Percentiles rank a stretch among this genome's conserved stretches.
Conservation (phyloP, 257 asterid species). For the Penstemon newberryi region DNA sequence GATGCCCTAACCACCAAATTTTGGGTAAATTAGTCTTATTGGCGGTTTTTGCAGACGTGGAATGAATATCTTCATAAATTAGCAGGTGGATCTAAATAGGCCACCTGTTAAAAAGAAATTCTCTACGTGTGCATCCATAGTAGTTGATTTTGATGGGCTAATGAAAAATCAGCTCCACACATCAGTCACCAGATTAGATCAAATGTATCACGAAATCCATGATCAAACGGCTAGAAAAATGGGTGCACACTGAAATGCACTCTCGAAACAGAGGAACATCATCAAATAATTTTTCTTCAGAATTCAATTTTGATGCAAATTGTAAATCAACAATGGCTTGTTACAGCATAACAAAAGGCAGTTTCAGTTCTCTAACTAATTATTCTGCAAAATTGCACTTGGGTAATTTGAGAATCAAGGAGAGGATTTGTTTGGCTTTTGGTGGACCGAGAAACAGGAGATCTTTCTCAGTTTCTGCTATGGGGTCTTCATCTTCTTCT, state of each 20-base stretch:
- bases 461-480: slow-evolving; percentile 50
- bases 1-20: too few relatives aligned
- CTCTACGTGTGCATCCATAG: background rate
- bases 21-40: too few relatives aligned
- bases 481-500: slow-evolving; percentile 85
- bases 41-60: slow-evolving; percentile 29
- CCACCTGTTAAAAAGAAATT: slow-evolving; percentile 26
- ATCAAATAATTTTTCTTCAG: background rate
- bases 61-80: slow-evolving; percentile 10
- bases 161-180: background rate
- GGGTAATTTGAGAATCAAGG: slow-evolving; percentile 18
- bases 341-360: slow-evolving; percentile 30
- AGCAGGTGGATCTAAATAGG: slow-evolving; percentile 28
- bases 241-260: slow-evolving; percentile 12
- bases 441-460: slow-evolving; percentile 22
- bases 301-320: slow-evolving; percentile 1
- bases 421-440: slow-evolving; percentile 30
- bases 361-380: slow-evolving; percentile 28
- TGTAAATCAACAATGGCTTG: slow-evolving; percentile 43
- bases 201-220: background rate
- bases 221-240: slow-evolving; percentile 10
- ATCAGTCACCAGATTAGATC: background rate
- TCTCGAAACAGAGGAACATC: background rate
- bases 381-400: slow-evolving; percentile 43
- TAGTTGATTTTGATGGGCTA: background rate